Evolutionary conservation across 2,329 filamentous ascomycete genomes (phyloP).

Genomic region (Neonectria ditissima): DNA sequence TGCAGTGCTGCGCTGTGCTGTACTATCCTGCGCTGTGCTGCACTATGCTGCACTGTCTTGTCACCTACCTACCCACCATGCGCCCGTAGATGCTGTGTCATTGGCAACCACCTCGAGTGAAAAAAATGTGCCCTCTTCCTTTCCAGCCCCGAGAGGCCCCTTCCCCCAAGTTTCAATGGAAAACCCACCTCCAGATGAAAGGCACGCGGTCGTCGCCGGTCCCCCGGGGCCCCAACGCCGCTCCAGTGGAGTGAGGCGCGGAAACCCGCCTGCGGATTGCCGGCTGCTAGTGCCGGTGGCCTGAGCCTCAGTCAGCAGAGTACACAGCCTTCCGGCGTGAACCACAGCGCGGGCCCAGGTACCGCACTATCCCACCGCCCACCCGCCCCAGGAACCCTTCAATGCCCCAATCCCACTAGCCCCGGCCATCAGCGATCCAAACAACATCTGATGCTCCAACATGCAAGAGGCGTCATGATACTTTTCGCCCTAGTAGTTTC

Average conservation of each 20-base stretch:
- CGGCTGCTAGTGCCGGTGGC: slow-evolving; percentile 37
- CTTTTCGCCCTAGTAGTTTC: slow-evolving; percentile 26
- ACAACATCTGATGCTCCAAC: slow-evolving; percentile 42
- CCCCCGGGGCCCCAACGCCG: slow-evolving; percentile 26
- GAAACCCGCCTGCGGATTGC: slow-evolving; percentile 37
- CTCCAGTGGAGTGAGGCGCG: slow-evolving; percentile 34
- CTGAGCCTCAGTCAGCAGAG: slow-evolving; percentile 16
- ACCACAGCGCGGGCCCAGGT: neutral
- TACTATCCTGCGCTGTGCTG: too few species aligned
- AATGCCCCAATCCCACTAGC: slow-evolving; percentile 5
- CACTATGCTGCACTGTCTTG: neutral
- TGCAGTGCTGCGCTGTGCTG: too few species aligned
- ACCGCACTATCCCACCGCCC: neutral
- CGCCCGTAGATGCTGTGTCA: neutral
- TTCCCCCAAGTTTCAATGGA: neutral
- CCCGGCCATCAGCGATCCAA: slow-evolving; percentile 22
- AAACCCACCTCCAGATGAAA: neutral
- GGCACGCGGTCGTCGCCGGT: slow-evolving; percentile 35
- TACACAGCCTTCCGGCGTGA: slow-evolving; percentile 20
- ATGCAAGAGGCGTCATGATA: slow-evolving; percentile 42
- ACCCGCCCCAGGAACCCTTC: neutral
- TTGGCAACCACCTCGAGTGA: neutral
- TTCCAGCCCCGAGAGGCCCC: neutral
- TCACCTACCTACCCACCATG: neutral
- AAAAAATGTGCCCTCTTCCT: neutral